These are phyloP conservation scores for Phylloporus arenicola DNA, from an alignment of 768 basidiomycete species.

Conservation along the genomic window DNA sequence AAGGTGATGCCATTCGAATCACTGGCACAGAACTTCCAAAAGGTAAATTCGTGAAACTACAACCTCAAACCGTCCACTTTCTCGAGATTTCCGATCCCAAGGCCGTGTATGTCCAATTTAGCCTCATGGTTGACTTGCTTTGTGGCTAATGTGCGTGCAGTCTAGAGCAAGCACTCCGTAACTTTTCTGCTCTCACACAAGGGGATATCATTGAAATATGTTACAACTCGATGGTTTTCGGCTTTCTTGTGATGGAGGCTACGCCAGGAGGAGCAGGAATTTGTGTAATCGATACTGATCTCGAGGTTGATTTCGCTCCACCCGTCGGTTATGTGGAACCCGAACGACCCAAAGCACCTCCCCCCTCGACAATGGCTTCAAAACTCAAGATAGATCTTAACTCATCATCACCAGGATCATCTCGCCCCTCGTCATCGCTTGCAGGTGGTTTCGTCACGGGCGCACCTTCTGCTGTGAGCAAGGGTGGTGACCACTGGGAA, in stretches of 20 bases:
- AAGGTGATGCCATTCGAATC: conserved; percentile 93
- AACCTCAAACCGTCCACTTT: conserved; percentile 93
- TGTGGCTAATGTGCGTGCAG: conserved; percentile 36
- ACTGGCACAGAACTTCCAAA: conserved; percentile 85
- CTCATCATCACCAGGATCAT: conserved; percentile 81
- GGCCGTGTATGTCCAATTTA: conserved; percentile 70
- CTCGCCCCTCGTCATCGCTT: conserved; percentile 71
- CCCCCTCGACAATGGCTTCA: conserved; percentile 89
- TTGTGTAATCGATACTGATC: conserved; percentile 87
- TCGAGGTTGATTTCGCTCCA: conserved; percentile 95
- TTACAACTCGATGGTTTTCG: conserved; percentile 96
- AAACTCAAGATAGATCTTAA: conserved; percentile 93
- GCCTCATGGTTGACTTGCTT: background rate
- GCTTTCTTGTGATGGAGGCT: conserved; percentile 92
- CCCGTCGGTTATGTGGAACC: conserved; percentile 95
- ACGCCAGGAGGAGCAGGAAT: conserved; percentile 85
- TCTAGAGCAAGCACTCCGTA: conserved; percentile 89
- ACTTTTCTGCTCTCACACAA: conserved; percentile 87
- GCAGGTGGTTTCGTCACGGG: conserved; percentile 58
- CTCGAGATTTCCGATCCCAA: conserved; percentile 96
- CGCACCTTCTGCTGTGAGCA: conserved; percentile 54
- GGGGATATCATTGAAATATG: conserved; percentile 97
- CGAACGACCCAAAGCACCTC: conserved; percentile 73
- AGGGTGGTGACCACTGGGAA: conserved; percentile 83
- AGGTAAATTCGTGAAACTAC: conserved; percentile 94